phyloP scores from a whole-genome alignment of 495 filamentous ascomycete species.

The Daldinia vernicosa region DNA sequence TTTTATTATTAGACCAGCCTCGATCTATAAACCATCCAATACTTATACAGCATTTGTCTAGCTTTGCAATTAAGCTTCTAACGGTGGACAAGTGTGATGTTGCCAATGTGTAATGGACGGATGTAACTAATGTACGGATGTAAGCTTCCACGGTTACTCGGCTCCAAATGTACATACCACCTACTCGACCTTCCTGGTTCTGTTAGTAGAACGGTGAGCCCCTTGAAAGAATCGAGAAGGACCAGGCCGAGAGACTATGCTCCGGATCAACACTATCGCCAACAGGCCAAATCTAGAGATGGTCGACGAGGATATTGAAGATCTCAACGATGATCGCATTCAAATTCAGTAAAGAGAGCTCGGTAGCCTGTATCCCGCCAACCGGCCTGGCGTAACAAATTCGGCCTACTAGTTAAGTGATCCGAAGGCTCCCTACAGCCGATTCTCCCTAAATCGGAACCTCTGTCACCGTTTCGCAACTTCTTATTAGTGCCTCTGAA shows the following conservation, averaged over 20 bases:
- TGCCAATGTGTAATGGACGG: neutral
- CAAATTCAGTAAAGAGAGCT: conserved; percentile 1
- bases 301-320: neutral
- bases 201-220: conserved; percentile 6
- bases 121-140: neutral
- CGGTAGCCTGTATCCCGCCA: neutral
- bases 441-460: conserved; percentile 19
- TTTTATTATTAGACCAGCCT: conserved; percentile 33
- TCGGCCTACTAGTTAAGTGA: neutral
- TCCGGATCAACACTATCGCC: neutral
- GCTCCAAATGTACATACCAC: conserved; percentile 8
- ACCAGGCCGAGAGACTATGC: neutral
- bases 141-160: conserved; percentile 20
- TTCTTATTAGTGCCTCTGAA: neutral
- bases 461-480: conserved; percentile 28
- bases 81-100: conserved; percentile 27
- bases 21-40: conserved; percentile 13
- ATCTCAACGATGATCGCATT: conserved; percentile 2
- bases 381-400: neutral
- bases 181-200: conserved; percentile 21
- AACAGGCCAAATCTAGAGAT: neutral
- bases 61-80: conserved; percentile 34
- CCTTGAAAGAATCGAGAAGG: conserved; percentile 17
- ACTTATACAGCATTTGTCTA: conserved; percentile 18
- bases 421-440: conserved; percentile 12